Evolutionary conservation across 1,139 yeast genomes (phyloP).

Genomic region (Hyphopichia buzzinii): DNA sequence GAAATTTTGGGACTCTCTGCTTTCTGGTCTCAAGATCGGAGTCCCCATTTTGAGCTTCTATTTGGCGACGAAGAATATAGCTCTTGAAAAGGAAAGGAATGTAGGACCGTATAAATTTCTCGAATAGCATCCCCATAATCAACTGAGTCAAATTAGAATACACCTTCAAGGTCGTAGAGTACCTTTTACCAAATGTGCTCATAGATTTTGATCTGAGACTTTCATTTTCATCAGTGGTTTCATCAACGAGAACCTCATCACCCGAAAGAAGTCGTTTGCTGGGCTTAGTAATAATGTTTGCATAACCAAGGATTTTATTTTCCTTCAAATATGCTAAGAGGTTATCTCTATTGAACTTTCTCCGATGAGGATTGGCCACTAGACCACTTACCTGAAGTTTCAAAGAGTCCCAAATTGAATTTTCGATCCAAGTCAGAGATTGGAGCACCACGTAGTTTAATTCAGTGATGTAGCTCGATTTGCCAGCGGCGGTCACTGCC

Average conservation of each 20-base stretch:
- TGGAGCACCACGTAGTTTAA: conserved; percentile 49
- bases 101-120: conserved; percentile 8
- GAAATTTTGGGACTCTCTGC: conserved; percentile 24
- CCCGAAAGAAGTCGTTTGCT: conserved; percentile 25
- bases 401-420: conserved; percentile 22
- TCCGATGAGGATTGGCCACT: background rate
- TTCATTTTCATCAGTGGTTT: conserved; percentile 4
- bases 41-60: conserved; percentile 13
- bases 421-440: conserved; percentile 60
- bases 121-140: conserved; percentile 18
- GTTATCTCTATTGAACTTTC: conserved; percentile 3
- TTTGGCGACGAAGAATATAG: background rate
- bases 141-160: conserved; percentile 22
- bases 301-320: conserved; percentile 27
- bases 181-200: conserved; percentile 24
- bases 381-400: background rate
- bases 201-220: conserved; percentile 5
- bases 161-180: conserved; percentile 17
- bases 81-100: conserved; percentile 6
- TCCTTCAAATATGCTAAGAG: conserved; percentile 16
- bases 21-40: conserved; percentile 22
- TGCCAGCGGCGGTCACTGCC: conserved; percentile 65
- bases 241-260: conserved; percentile 12
- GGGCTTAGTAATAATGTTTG: conserved; percentile 31
- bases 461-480: conserved; percentile 63